Base-by-base conservation (phyloP, 805 yeast species). In the Spencermartinsiella europaea region DNA sequence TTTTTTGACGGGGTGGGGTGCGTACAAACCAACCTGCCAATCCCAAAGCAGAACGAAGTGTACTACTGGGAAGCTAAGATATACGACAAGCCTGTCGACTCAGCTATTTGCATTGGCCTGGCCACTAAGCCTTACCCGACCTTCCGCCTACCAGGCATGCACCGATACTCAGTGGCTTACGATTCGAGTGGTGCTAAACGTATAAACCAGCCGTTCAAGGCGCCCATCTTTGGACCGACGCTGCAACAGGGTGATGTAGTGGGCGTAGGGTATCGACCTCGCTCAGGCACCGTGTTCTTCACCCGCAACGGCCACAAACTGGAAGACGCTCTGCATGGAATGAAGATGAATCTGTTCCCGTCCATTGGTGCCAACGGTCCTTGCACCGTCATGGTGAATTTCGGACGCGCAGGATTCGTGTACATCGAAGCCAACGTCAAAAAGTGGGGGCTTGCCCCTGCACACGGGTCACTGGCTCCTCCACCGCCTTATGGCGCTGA, bases 381-480 rank as follows among this genome's bases (percentile, higher is more conserved):
- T 3, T 85, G 96, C 56, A 76, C 82, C 5, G 70, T 93, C n/a
- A 90, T 85, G 64, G 95, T 85, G 8, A 93, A 88, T 59, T 67
- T 93, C 46, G 99, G 99, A 16, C 91, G 86, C 56, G 73, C 80
- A 47, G 97, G 96, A 2, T 89, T 78, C 66, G 96, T 90, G 2
- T 88, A 77, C 60, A 86, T 90, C 41, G 96, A 90, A 61, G 96
- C 87, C 1, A 88, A 89, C 61, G 95, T 90, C 34, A 89, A 89
- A 62, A 88, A 85, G 62, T 89, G 96, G 96, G 95, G 96, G 4
- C 83, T 84, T 58, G 96, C 95, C n/a, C 91, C 93, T 2, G 73
- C 83, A 34, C 85, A 83, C 54, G 99, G 98, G 1, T 77, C 75
- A 41, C 83, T 89, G 48, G 83, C 95, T 2, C 95, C 98, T 3